phyloP scores from a whole-genome alignment of 768 basidiomycete species.

The Chalciporus piperatus region DNA sequence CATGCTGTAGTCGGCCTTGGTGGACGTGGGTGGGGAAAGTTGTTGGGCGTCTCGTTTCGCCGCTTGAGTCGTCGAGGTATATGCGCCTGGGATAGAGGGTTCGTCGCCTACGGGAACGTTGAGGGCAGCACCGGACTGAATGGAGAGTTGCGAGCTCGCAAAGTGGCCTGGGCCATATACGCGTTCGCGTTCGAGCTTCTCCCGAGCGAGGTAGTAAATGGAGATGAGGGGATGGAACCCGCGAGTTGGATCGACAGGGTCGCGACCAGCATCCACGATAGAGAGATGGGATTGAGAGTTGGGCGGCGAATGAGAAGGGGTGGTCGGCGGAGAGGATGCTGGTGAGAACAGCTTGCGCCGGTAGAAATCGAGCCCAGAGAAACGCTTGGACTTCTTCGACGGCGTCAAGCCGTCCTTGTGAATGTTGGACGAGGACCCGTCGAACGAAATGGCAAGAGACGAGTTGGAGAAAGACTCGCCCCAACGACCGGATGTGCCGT shows the following conservation, averaged over 20 bases:
- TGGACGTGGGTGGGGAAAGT: constrained; percentile 22
- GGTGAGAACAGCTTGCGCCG: constrained; percentile 81
- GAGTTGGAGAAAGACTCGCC: constrained; percentile 62
- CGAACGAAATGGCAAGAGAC: constrained; percentile 64
- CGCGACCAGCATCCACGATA: constrained; percentile 44
- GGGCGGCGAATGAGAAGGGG: constrained; percentile 61
- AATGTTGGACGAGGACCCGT: constrained; percentile 39
- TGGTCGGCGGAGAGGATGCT: constrained; percentile 43
- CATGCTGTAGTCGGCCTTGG: constrained; percentile 76
- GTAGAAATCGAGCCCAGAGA: constrained; percentile 94
- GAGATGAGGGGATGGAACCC: constrained; percentile 95
- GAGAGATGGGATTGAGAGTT: constrained; percentile 57
- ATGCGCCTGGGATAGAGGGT: constrained; percentile 10
- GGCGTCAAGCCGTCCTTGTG: constrained; percentile 44
- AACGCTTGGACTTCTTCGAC: constrained; percentile 73
- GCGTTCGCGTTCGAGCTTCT: constrained; percentile 92
- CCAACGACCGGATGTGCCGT: constrained; percentile 43
- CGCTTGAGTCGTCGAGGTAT: constrained; percentile 27
- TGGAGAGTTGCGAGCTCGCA: constrained; percentile 83
- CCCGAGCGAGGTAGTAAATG: constrained; percentile 93
- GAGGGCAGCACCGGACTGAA: constrained; percentile 35
- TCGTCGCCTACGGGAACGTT: constrained; percentile 18
- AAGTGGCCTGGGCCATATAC: constrained; percentile 95
- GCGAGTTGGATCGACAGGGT: constrained; percentile 76
- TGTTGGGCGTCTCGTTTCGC: constrained; percentile 33